Evolutionary conservation across 495 filamentous ascomycete genomes (phyloP).

Genomic region (Daldinia loculata): DNA sequence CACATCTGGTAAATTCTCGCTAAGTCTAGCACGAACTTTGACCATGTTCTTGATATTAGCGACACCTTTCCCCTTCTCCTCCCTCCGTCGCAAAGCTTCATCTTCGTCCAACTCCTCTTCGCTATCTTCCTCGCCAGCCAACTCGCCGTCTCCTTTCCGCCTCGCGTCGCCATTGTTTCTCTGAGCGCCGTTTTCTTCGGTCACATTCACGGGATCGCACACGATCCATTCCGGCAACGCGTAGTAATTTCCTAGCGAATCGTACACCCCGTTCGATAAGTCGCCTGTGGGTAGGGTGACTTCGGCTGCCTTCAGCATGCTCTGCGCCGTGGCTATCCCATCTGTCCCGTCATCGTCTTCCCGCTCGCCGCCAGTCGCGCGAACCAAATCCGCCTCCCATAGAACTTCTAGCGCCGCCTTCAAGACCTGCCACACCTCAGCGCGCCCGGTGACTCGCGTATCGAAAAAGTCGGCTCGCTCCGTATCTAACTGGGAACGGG

Average conservation of each 20-base stretch:
- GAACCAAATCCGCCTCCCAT: slow-evolving; percentile 53
- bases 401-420: slow-evolving; percentile 70
- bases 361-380: slow-evolving; percentile 32
- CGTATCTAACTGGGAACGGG: slow-evolving; percentile 51
- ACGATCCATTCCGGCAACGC: slow-evolving; percentile 78
- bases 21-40: slow-evolving; percentile 71
- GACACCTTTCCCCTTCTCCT: slow-evolving; percentile 72
- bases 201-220: slow-evolving; percentile 75
- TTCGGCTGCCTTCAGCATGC: slow-evolving; percentile 76
- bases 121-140: slow-evolving; percentile 58
- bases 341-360: slow-evolving; percentile 44
- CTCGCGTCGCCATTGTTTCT: slow-evolving; percentile 42
- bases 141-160: slow-evolving; percentile 55
- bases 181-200: slow-evolving; percentile 49
- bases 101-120: slow-evolving; percentile 55
- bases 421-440: slow-evolving; percentile 82
- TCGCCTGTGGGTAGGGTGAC: slow-evolving; percentile 82
- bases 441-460: slow-evolving; percentile 78
- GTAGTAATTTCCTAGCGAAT: slow-evolving; percentile 79
- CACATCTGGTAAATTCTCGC: slow-evolving; percentile 74
- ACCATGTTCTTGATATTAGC: slow-evolving; percentile 60
- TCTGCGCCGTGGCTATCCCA: slow-evolving; percentile 76
- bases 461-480: slow-evolving; percentile 78
- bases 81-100: slow-evolving; percentile 65
- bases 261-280: slow-evolving; percentile 77